Evolutionary conservation across 495 filamentous ascomycete genomes (phyloP).

Genomic region (Xylaria scruposa): DNA sequence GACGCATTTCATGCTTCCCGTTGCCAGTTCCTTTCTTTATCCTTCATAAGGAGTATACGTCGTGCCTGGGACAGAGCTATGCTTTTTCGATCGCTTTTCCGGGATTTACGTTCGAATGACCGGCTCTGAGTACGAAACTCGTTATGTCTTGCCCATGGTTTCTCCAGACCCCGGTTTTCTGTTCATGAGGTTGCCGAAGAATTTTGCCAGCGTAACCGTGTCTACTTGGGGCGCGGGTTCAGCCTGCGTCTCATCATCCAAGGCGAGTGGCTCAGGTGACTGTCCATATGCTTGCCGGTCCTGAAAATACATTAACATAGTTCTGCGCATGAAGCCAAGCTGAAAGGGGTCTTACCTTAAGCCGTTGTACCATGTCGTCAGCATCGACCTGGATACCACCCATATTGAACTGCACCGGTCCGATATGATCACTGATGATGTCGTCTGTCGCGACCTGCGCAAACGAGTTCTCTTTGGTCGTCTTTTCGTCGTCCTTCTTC

Average conservation of each 20-base stretch:
- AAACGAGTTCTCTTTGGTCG: slow-evolving; percentile 58
- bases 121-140: neutral
- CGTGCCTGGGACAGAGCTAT: neutral
- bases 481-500: slow-evolving; percentile 67
- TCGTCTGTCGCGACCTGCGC: slow-evolving; percentile 55
- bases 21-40: neutral
- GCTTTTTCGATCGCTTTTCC: neutral
- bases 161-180: slow-evolving; percentile 38
- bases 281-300: slow-evolving; percentile 55
- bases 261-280: slow-evolving; percentile 43
- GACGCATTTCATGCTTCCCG: neutral
- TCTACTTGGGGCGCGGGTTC: slow-evolving; percentile 49
- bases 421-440: slow-evolving; percentile 85
- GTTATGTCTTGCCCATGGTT: slow-evolving; percentile 30
- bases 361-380: slow-evolving; percentile 88
- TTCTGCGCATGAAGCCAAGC: neutral
- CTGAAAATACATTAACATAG: slow-evolving; percentile 40
- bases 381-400: slow-evolving; percentile 96
- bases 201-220: slow-evolving; percentile 56
- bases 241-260: slow-evolving; percentile 39
- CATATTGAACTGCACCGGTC: slow-evolving; percentile 96
- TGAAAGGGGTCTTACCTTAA: slow-evolving; percentile 66
- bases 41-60: neutral
- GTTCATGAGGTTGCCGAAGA: slow-evolving; percentile 58
- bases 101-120: neutral